A percentile compares a stretch with the other conserved stretches of the same genome.
phyloP scores from a whole-genome alignment of 768 basidiomycete genomes.

The Termitomyces sp. region DNA sequence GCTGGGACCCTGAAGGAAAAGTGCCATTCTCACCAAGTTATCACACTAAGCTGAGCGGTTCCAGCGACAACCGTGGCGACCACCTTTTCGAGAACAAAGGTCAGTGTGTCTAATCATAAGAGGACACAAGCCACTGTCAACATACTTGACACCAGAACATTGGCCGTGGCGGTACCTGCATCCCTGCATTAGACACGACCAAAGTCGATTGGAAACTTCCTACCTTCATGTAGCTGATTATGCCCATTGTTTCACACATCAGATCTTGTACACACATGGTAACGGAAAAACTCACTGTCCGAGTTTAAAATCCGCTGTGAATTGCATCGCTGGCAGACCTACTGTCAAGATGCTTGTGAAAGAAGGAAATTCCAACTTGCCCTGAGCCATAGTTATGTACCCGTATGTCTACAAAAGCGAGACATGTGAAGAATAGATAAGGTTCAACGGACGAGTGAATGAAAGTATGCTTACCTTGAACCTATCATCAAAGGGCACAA shows the following conservation, averaged over 20 bases:
- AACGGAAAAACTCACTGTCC: slow-evolving; percentile 48
- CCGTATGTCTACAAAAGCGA: slow-evolving; percentile 46
- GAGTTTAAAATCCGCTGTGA: slow-evolving; percentile 71
- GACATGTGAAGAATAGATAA: slow-evolving; percentile 9
- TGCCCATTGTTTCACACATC: slow-evolving; percentile 16
- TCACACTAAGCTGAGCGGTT: slow-evolving; percentile 62
- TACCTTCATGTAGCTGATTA: slow-evolving; percentile 43
- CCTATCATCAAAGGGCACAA: slow-evolving; percentile 15
- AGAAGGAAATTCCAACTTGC: slow-evolving; percentile 11
- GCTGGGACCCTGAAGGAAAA: not conserved
- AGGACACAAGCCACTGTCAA: not conserved
- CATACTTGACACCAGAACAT: slow-evolving; percentile 63
- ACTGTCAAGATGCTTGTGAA: slow-evolving; percentile 7
- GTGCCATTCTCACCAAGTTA: slow-evolving; percentile 43
- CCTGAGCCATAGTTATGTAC: slow-evolving; percentile 59
- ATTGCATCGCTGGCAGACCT: slow-evolving; percentile 43
- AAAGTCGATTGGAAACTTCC: slow-evolving; percentile 11
- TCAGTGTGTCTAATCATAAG: not conserved
- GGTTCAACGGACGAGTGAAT: not conserved
- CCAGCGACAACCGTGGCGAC: slow-evolving; percentile 56
- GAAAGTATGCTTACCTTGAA: slow-evolving; percentile 29
- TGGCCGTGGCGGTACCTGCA: slow-evolving; percentile 51
- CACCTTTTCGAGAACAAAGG: slow-evolving; percentile 22
- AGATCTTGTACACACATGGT: not conserved
- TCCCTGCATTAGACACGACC: not conserved